Conservation (phyloP, 2,329 filamentous ascomycete species). For the Monosporascus sp. region DNA sequence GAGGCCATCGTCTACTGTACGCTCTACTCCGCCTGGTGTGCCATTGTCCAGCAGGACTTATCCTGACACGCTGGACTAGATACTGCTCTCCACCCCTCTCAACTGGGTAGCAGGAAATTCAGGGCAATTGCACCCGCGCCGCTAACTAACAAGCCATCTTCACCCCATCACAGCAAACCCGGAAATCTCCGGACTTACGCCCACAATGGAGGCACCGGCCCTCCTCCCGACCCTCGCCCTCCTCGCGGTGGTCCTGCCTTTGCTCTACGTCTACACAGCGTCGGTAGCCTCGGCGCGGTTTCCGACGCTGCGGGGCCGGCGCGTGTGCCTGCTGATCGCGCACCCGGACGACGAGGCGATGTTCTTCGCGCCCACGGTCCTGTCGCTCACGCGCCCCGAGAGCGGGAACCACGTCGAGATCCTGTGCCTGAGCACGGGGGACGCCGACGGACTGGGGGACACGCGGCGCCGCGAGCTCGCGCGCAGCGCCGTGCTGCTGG, state of each 20-base stretch:
- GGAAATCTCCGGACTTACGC: no score
- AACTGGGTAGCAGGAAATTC: no score
- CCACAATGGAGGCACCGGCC: slow-evolving; percentile 8
- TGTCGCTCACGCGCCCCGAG: slow-evolving; percentile 74
- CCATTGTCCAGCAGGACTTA: no score
- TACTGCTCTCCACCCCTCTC: no score
- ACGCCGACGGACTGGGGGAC: slow-evolving; percentile 83
- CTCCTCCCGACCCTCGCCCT: slow-evolving; percentile 27
- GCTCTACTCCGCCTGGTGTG: no score
- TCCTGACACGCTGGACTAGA: no score
- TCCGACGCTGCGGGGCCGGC: slow-evolving; percentile 71
- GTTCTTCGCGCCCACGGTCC: slow-evolving; percentile 91
- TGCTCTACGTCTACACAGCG: slow-evolving; percentile 49
- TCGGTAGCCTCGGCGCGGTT: slow-evolving; percentile 46
- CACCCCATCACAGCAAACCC: no score
- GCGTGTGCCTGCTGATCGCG: slow-evolving; percentile 87
- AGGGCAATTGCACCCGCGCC: no score
- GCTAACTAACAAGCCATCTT: no score
- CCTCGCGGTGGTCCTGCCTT: slow-evolving; percentile 36
- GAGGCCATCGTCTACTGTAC: no score
- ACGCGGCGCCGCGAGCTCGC: slow-evolving; percentile 78
- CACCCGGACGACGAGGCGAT: slow-evolving; percentile 99
- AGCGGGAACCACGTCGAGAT: slow-evolving; percentile 91
- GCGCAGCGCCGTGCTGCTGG: slow-evolving; percentile 72
- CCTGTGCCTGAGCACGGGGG: slow-evolving; percentile 81